Base-by-base conservation (phyloP, 805 yeast genomes). In the Hanseniaspora jakobsenii region DNA sequence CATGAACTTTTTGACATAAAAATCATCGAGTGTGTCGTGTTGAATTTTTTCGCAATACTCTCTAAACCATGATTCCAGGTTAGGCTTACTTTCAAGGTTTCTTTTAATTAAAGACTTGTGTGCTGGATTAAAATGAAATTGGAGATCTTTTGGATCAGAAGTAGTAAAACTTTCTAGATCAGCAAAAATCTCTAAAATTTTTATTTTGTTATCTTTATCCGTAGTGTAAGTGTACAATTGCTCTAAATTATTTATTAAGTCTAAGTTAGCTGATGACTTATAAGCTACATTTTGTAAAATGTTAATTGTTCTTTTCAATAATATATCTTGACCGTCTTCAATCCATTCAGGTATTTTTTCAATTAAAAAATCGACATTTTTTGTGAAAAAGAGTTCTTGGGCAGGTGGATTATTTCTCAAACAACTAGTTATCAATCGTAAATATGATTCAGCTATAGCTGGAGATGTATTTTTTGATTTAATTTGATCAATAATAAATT, bases 371-470 rank as follows among this genome's bases (percentile, higher is more conserved):
- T 70, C 72, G 16, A 67, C 55, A 41, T 59, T 58, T 3, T 50
- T 48, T 0, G 77, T 71, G 45, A 61, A 58, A 6, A 44, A 39
- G 10, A 27, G n/a, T 2, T 59, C 58, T 2, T 69, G 50, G 0
- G 86, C 85, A 2, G 70, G 72, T 2, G 75, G 76, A 55, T 86
- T 86, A 57, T 85, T 85, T 53, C 95, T 69, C 36, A 85, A 59
- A 4, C 87, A 61, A 4, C 83, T 69, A 0, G 81, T 78, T 47
- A 86, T 64, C 23, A 80, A 65, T 49, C 85, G 66, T 12, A 75
- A 70, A 1, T 76, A 58, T 35, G 71, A 53, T 47, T 84, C 91
- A 47, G 68, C 64, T 19, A 62, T 36, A 0, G 50, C 32, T 5
- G 48, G 16, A 5, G 57, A 55, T 2, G 54, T 45, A 12, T 46